phyloP scores from a whole-genome alignment of 2,329 filamentous ascomycete species.

The Periconia macrospinosa region DNA sequence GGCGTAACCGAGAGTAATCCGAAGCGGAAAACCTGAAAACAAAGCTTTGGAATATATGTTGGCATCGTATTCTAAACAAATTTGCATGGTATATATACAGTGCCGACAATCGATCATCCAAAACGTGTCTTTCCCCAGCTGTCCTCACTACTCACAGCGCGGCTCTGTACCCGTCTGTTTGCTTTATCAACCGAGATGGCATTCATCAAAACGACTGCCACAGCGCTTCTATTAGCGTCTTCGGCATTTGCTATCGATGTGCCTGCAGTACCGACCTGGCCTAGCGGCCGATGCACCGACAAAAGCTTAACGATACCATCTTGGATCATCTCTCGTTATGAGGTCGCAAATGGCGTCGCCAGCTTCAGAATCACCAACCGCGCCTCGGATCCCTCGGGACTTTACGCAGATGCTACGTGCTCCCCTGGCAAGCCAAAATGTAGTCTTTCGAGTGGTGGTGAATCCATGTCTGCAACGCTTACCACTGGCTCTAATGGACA shows the following conservation, averaged over 20 bases:
- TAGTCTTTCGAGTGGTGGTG: not conserved
- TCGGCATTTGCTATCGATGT: slow-evolving; percentile 3
- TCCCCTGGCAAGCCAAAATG: slow-evolving; percentile 4
- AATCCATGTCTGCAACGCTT: slow-evolving; percentile 2
- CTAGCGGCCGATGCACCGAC: slow-evolving; percentile 8
- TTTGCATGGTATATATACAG: no score
- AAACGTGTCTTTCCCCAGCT: no score
- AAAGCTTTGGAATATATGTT: no score
- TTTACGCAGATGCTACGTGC: slow-evolving; percentile 3
- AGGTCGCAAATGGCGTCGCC: slow-evolving; percentile 4
- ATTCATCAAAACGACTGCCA: not conserved
- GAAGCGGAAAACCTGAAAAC: no score
- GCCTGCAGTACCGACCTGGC: slow-evolving; percentile 5
- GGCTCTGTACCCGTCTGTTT: no score
- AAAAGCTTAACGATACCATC: slow-evolving; percentile 6
- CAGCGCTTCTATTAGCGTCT: not conserved
- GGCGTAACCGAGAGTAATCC: no score
- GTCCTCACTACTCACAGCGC: no score
- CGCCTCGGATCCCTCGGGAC: not conserved
- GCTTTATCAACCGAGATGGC: not conserved
- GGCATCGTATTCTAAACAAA: no score
- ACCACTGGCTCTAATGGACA: slow-evolving; percentile 4
- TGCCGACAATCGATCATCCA: no score
- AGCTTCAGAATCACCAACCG: slow-evolving; percentile 9
- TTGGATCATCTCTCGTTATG: slow-evolving; percentile 6